These are phyloP conservation scores for Penicillium thymicola DNA, from an alignment of 2,329 filamentous ascomycete species.

Conservation along the genomic window DNA sequence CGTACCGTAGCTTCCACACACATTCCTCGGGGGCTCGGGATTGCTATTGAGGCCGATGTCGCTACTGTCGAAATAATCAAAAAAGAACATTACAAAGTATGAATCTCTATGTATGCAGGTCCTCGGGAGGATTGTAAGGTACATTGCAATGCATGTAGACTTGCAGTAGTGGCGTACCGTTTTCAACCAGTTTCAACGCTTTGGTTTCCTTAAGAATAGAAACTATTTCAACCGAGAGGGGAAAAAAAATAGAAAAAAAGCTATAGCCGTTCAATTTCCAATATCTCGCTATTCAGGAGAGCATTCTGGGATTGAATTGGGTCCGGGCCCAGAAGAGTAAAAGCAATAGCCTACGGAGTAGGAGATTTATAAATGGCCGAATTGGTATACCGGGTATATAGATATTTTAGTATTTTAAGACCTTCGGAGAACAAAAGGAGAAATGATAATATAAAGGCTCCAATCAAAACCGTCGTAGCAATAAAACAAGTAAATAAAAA, in stretches of 20 bases:
- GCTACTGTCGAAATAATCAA: not conserved
- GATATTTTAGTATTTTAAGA: not conserved
- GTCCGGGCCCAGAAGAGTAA: conserved; percentile 2
- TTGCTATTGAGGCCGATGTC: not conserved
- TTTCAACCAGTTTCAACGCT: not conserved
- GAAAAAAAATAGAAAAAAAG: too few relatives aligned
- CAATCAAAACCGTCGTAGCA: not conserved
- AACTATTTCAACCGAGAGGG: not conserved
- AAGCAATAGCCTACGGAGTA: conserved; percentile 1
- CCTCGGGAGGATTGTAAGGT: not conserved
- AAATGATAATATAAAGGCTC: not conserved
- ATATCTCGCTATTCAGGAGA: not conserved
- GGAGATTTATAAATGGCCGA: not conserved
- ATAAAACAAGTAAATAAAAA: not conserved
- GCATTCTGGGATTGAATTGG: not conserved
- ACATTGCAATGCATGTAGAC: not conserved
- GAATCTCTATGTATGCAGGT: too few relatives aligned
- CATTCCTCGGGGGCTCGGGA: not conserved
- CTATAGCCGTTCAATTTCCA: conserved; percentile 4
- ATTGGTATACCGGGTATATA: not conserved
- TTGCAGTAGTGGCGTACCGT: not conserved
- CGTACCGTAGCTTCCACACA: not conserved
- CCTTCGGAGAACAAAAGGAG: not conserved
- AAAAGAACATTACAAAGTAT: too few relatives aligned
- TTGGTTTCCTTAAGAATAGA: not conserved